Base-by-base conservation (phyloP, 371 early-diverging fungal species). In the Mucor irregularis region DNA sequence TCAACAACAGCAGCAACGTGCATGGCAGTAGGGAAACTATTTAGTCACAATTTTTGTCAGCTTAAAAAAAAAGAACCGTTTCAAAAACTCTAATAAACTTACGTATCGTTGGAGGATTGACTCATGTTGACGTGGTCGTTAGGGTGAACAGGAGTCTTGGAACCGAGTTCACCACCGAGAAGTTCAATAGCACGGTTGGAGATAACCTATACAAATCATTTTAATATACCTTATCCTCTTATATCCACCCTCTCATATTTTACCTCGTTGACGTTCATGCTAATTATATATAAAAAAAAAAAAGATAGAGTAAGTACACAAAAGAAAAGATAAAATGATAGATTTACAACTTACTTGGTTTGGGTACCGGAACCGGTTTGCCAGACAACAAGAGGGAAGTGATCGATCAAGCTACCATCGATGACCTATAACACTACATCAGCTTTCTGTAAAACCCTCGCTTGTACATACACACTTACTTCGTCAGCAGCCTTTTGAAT, bases 301-400 rank as follows among this genome's bases (percentile, higher is more conserved):
- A 31, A 28, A 43, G 0, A 22, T 11, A 19, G 9, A 5, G 17
- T 44, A 1, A 47, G 17, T 30, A n/a, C 8, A 42, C 9, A 45
- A 49, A 30, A 16, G 4, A 33, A 24, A 49, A 21, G n/a, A 4
- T 30, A 39, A 2, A n/a, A 19, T n/a, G n/a, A 29, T 26, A n/a
- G n/a, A 5, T 28, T 31, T 11, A 4, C 13, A 29, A 89, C 92
- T 90, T 91, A 92, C 85, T 78, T 73, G 40, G 91, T 83, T 80
- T 94, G 94, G 19, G 94, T 94, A 35, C 94, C 94, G 29, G 90
- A 89, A 26, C 94, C 94, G 9, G 93, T 93, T 74, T 93, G 93
- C 86, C 85, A 94, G 29, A 91, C 88, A 14, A 92, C 92, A 53
- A 94, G 81, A 14, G 94, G 94, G 73, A 94, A 94, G 69, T 92